These are phyloP conservation scores for Eucalyptus pauciflora DNA, from an alignment of 345 rosid species.

Conservation along the genomic window DNA sequence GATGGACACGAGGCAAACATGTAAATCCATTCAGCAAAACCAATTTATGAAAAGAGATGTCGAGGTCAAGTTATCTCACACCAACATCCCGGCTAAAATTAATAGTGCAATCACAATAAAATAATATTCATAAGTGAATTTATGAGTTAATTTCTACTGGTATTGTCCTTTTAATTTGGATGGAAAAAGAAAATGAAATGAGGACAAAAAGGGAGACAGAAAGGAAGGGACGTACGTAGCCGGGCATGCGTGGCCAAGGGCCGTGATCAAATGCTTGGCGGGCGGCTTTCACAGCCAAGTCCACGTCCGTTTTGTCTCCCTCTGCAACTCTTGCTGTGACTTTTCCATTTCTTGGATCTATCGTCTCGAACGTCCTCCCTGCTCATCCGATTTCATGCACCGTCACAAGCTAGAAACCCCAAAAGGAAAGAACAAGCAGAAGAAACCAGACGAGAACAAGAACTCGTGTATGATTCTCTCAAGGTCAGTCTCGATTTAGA, in stretches of 20 bases:
- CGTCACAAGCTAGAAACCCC: background rate
- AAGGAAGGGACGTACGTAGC: conserved; percentile 22
- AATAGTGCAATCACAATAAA: background rate
- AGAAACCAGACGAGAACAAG: background rate
- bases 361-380: conserved; percentile 50
- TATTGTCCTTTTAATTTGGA: background rate
- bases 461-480: background rate
- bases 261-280: conserved; percentile 58
- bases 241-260: conserved; percentile 61
- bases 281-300: conserved; percentile 53
- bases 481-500: background rate
- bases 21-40: background rate
- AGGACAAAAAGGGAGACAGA: background rate
- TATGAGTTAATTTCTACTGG: background rate
- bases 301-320: conserved; percentile 49
- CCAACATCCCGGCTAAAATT: background rate
- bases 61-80: background rate
- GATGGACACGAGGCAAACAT: background rate
- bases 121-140: background rate
- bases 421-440: background rate
- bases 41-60: background rate
- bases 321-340: conserved; percentile 29
- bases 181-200: background rate
- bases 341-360: conserved; percentile 45
- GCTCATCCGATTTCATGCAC: background rate